A percentile compares a stretch with the other conserved stretches of the same genome.
Evolutionary conservation across 2,329 filamentous ascomycete genomes (phyloP).

Genomic region (Paraphaeosphaeria sporulosa): DNA sequence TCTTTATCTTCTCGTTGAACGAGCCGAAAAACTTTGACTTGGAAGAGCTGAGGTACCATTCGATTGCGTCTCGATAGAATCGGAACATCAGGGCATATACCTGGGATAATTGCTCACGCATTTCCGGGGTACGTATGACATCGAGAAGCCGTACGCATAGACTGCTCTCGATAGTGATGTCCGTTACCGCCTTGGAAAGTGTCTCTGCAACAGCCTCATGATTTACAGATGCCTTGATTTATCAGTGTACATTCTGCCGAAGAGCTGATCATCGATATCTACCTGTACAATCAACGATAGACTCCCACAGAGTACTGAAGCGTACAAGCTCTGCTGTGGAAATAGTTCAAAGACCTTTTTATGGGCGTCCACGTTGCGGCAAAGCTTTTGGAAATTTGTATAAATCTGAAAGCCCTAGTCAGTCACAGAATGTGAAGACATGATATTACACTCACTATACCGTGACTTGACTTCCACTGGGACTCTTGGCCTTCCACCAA

Average conservation of each 20-base stretch:
- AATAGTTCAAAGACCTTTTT: slow-evolving; percentile 15
- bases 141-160: slow-evolving; percentile 10
- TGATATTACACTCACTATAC: background rate
- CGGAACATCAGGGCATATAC: slow-evolving; percentile 19
- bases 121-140: slow-evolving; percentile 7
- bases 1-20: slow-evolving; percentile 23
- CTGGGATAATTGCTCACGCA: slow-evolving; percentile 15
- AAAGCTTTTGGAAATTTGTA: slow-evolving; percentile 11
- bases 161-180: slow-evolving; percentile 16
- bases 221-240: slow-evolving; percentile 12
- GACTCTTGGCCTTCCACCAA: slow-evolving; percentile 2
- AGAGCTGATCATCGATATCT: background rate
- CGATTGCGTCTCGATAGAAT: slow-evolving; percentile 18
- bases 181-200: slow-evolving; percentile 12
- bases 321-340: slow-evolving; percentile 19
- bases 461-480: slow-evolving; percentile 6
- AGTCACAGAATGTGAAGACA: background rate
- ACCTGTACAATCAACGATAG: slow-evolving; percentile 14
- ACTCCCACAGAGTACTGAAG: slow-evolving; percentile 18
- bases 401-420: background rate
- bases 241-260: background rate
- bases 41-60: slow-evolving; percentile 22
- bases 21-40: slow-evolving; percentile 19
- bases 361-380: slow-evolving; percentile 16
- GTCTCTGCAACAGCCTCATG: slow-evolving; percentile 19